Conservation (phyloP, 2,329 filamentous ascomycete species). For the Claviceps humidiphila region DNA sequence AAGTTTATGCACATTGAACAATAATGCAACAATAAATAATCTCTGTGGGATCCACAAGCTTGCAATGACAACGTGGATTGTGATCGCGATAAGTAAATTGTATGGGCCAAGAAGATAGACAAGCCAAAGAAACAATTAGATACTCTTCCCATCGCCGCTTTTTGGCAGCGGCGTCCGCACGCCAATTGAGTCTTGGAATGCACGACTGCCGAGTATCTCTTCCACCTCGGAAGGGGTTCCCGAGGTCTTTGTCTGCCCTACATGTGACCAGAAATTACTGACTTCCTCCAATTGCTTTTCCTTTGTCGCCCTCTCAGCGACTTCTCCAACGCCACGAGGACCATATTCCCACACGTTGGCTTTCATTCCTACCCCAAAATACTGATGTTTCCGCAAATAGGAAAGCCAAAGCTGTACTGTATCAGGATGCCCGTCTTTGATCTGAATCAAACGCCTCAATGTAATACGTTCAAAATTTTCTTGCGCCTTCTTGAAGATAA, state of each 20-base stretch:
- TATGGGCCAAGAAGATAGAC: neutral
- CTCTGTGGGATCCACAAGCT: neutral
- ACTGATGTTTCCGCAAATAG: slow-evolving; percentile 82
- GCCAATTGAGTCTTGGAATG: slow-evolving; percentile 27
- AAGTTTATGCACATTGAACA: neutral
- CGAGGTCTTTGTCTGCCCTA: slow-evolving; percentile 38
- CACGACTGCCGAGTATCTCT: slow-evolving; percentile 40
- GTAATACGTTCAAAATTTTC: slow-evolving; percentile 97
- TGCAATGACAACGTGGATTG: neutral
- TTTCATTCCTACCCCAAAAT: slow-evolving; percentile 97
- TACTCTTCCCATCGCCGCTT: neutral
- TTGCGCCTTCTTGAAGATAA: slow-evolving; percentile 94
- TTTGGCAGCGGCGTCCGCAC: slow-evolving; percentile 11
- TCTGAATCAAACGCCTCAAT: slow-evolving; percentile 72
- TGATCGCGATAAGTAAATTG: neutral
- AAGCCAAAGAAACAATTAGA: neutral
- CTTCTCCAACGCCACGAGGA: slow-evolving; percentile 45
- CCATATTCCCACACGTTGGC: slow-evolving; percentile 91
- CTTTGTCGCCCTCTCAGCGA: slow-evolving; percentile 13
- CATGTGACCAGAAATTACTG: slow-evolving; percentile 39
- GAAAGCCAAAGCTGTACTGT: slow-evolving; percentile 85
- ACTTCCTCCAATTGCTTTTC: slow-evolving; percentile 20
- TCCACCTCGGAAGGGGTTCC: slow-evolving; percentile 42
- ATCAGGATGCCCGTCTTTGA: slow-evolving; percentile 81
- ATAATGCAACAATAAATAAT: neutral